These are phyloP conservation scores for Podosphaera aphanis DNA, from an alignment of 2,329 filamentous ascomycete genomes.

Conservation along the genomic window DNA sequence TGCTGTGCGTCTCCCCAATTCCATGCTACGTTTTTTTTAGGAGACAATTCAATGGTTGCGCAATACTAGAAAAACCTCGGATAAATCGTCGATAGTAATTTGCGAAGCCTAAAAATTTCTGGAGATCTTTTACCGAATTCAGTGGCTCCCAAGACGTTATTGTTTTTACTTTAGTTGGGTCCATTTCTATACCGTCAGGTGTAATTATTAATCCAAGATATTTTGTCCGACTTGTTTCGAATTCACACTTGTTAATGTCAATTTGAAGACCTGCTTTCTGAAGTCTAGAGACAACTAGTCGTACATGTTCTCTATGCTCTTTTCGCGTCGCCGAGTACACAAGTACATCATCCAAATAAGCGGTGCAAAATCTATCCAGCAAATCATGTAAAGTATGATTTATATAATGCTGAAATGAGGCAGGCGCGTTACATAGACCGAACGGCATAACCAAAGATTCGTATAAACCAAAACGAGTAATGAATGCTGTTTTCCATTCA, in stretches of 20 bases:
- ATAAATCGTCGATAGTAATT: slow-evolving; percentile 1
- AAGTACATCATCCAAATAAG: background rate
- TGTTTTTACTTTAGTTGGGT: background rate
- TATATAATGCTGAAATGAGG: background rate
- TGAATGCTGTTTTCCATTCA: background rate
- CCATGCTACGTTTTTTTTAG: background rate
- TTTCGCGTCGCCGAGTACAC: slow-evolving; percentile 1
- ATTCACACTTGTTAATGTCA: no score
- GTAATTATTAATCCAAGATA: slow-evolving; percentile 1
- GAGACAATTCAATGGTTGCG: background rate
- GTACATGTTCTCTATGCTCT: slow-evolving; percentile 1
- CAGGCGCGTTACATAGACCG: background rate
- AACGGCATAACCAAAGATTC: background rate
- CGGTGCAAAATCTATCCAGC: background rate
- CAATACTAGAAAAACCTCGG: background rate
- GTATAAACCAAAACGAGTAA: background rate
- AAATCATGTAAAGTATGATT: slow-evolving; percentile 1
- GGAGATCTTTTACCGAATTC: background rate
- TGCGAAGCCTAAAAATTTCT: background rate
- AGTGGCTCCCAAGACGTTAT: background rate
- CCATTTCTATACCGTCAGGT: background rate
- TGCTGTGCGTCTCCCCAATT: background rate
- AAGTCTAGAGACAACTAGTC: slow-evolving; percentile 1
- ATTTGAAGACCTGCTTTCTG: slow-evolving; percentile 1
- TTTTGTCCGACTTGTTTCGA: slow-evolving; percentile 1